Conservation (phyloP, 306 rosid species). For the cucumber (Cucumis sativus) region Cucumber_9930_V3 NC_026657.2:11083501-11084000, state of each 20-base stretch:
- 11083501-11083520: background rate
- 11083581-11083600: too few relatives aligned
- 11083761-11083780: background rate
- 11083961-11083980: background rate
- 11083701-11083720: slow-evolving; percentile 14
- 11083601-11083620: background rate
- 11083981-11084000: background rate
- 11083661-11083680: background rate
- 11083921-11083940: background rate
- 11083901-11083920: background rate
- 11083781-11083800: background rate
- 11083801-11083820: slow-evolving; percentile 1
- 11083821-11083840: background rate
- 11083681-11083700: slow-evolving; percentile 9
- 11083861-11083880: background rate
- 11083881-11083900: background rate
- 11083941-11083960: background rate
- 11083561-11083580: too few relatives aligned
- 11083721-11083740: slow-evolving; percentile 1
- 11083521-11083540: background rate
- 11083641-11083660: background rate
- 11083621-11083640: background rate
- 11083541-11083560: background rate
- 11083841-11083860: slow-evolving; percentile 2
- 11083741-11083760: background rate